phyloP scores from a whole-genome alignment of 164 flowering plant genomes.

The Warburgia ugandensis region DNA sequence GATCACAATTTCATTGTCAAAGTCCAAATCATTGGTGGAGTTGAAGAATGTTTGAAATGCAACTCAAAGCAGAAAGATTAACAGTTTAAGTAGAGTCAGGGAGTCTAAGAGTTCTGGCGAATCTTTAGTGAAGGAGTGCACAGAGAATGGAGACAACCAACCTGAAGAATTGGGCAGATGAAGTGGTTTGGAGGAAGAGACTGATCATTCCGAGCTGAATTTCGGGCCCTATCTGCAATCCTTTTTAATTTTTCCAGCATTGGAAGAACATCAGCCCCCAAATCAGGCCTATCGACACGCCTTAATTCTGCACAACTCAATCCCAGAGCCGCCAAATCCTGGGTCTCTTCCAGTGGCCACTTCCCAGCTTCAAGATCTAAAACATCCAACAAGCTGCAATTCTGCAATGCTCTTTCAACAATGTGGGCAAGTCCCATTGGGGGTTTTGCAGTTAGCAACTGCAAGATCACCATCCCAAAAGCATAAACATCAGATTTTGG shows the following conservation, averaged over 20 bases:
- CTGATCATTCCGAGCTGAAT: constrained; percentile 9
- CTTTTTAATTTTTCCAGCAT: constrained; percentile 51
- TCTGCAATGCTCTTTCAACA: constrained; percentile 57
- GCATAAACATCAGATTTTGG: constrained; percentile 83
- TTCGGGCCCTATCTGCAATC: constrained; percentile 34
- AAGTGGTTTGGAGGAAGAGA: constrained; percentile 55
- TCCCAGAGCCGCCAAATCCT: constrained; percentile 52
- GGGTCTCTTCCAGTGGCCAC: constrained; percentile 77
- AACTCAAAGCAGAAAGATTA: not conserved
- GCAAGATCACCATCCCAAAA: constrained; percentile 76
- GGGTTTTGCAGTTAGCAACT: constrained; percentile 69
- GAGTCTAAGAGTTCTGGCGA: not conserved
- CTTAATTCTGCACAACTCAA: constrained; percentile 63
- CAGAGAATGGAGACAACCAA: constrained; percentile 16
- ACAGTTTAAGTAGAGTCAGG: not conserved
- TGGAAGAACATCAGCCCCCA: constrained; percentile 52
- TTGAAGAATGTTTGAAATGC: too few relatives aligned
- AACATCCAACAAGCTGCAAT: constrained; percentile 32
- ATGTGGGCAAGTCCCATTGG: constrained; percentile 54
- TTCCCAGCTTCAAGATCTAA: constrained; percentile 57
- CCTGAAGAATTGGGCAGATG: constrained; percentile 77
- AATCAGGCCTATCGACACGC: constrained; percentile 65
- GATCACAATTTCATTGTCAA: not conserved
- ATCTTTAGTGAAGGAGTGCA: not conserved
- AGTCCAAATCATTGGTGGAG: too few relatives aligned